phyloP scores from a whole-genome alignment of 2,329 filamentous ascomycete genomes.

The Ascochyta pisi region DNA sequence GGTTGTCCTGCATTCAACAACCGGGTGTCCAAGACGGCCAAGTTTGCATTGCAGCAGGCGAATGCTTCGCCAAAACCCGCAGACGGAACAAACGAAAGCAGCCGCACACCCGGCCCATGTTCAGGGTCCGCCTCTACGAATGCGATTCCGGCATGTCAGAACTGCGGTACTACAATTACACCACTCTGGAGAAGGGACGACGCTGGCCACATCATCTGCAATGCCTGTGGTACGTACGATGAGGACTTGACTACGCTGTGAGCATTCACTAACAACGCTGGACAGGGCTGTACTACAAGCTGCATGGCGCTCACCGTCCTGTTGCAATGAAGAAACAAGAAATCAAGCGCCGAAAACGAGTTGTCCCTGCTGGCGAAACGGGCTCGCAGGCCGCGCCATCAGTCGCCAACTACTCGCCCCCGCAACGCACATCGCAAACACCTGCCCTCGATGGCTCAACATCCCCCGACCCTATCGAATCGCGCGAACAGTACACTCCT shows the following conservation, averaged over 20 bases:
- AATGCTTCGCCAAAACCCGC: slow-evolving; percentile 35
- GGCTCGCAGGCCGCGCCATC: slow-evolving; percentile 38
- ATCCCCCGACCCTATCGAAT: slow-evolving; percentile 46
- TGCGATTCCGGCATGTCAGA: slow-evolving; percentile 90
- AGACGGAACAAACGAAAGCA: slow-evolving; percentile 24
- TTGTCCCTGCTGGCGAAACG: slow-evolving; percentile 76
- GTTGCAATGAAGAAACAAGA: slow-evolving; percentile 99
- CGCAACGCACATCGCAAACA: slow-evolving; percentile 36
- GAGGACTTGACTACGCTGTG: not conserved
- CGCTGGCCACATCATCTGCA: slow-evolving; percentile 95
- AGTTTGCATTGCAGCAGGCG: slow-evolving; percentile 64
- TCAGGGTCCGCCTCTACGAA: slow-evolving; percentile 43
- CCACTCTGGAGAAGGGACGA: slow-evolving; percentile 95
- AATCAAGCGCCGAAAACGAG: slow-evolving; percentile 93
- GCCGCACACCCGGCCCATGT: slow-evolving; percentile 21
- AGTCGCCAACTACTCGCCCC: slow-evolving; percentile 40
- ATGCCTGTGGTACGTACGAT: slow-evolving; percentile 82
- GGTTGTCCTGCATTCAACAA: slow-evolving; percentile 99
- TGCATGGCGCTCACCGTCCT: slow-evolving; percentile 90
- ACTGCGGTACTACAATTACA: slow-evolving; percentile 95
- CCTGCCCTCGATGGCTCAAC: slow-evolving; percentile 43
- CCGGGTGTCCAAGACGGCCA: slow-evolving; percentile 84
- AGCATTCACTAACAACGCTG: slow-evolving; percentile 18
- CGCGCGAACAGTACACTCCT: slow-evolving; percentile 36
- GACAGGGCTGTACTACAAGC: slow-evolving; percentile 89